A percentile compares a stretch with the other conserved stretches of the same genome.
phyloP scores from a whole-genome alignment of 768 basidiomycete species.

The Lentinula raphanica region DNA sequence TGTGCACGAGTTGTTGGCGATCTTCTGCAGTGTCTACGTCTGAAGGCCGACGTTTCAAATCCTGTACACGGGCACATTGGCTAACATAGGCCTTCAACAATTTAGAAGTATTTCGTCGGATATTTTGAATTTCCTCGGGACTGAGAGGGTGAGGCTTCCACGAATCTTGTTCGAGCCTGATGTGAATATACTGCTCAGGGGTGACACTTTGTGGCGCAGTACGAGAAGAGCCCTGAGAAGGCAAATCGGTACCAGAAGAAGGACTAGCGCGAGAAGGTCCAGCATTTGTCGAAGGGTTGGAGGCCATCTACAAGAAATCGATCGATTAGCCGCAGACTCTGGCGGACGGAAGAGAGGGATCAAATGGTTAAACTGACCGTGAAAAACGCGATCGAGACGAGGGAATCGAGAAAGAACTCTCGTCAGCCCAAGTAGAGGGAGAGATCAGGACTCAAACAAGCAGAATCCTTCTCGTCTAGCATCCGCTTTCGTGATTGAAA shows the following conservation, averaged over 20 bases:
- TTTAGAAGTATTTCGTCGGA: too few species aligned
- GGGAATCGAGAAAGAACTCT: not conserved
- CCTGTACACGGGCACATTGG: slow-evolving; percentile 6
- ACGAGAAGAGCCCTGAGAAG: not conserved
- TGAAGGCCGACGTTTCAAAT: too few species aligned
- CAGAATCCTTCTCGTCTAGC: too few species aligned
- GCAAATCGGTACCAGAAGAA: not conserved
- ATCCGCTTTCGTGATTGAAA: too few species aligned
- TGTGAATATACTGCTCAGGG: not conserved
- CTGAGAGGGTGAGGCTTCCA: slow-evolving; percentile 16
- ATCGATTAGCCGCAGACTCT: not conserved
- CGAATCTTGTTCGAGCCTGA: not conserved
- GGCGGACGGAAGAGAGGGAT: not conserved
- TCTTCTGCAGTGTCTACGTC: not conserved
- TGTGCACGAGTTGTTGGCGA: not conserved
- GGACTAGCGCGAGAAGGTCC: not conserved
- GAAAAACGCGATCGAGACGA: not conserved
- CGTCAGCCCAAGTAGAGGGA: not conserved
- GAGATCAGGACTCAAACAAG: not conserved
- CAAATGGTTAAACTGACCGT: not conserved
- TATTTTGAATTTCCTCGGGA: too few species aligned
- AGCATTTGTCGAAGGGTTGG: too few species aligned
- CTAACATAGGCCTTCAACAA: too few species aligned
- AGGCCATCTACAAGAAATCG: not conserved
- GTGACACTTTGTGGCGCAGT: not conserved